phyloP scores from a whole-genome alignment of 495 filamentous ascomycete genomes.

The Penicillium alfredii region DNA sequence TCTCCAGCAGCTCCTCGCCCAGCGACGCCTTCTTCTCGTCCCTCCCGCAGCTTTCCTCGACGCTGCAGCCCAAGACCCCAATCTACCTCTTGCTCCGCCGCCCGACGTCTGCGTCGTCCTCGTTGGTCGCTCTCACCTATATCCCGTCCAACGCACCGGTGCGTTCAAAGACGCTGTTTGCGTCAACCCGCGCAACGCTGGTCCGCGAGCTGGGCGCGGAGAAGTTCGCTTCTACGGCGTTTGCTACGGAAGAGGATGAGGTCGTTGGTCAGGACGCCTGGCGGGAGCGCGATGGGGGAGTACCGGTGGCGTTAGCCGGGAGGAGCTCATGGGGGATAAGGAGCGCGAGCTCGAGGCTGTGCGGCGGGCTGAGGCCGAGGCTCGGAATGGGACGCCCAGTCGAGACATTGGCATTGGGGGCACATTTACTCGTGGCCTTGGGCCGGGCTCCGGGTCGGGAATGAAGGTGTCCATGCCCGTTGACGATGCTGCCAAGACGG shows the following conservation, averaged over 20 bases:
- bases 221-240: constrained; percentile 77
- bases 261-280: constrained; percentile 64
- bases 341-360: constrained; percentile 74
- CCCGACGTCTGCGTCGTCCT: constrained; percentile 40
- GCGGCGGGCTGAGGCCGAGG: constrained; percentile 72
- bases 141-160: constrained; percentile 87
- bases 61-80: constrained; percentile 67
- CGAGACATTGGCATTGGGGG: constrained; percentile 50
- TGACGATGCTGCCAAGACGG: constrained; percentile 60
- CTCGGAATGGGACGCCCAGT: constrained; percentile 61
- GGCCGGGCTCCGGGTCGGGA: constrained; percentile 44
- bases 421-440: constrained; percentile 52
- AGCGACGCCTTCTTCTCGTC: constrained; percentile 52
- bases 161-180: constrained; percentile 93
- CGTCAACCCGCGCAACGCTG: constrained; percentile 77
- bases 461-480: constrained; percentile 58
- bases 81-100: constrained; percentile 82
- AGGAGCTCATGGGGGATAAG: constrained; percentile 81
- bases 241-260: constrained; percentile 65
- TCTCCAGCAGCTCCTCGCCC: constrained; percentile 40
- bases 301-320: constrained; percentile 22
- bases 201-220: constrained; percentile 83
- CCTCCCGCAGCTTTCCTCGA: constrained; percentile 57
- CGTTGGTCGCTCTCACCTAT: constrained; percentile 76
- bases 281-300: constrained; percentile 65